These are phyloP conservation scores for Trypanosoma vivax DNA, from an alignment of 208 protist genomes.

Conservation along the genomic window DNA sequence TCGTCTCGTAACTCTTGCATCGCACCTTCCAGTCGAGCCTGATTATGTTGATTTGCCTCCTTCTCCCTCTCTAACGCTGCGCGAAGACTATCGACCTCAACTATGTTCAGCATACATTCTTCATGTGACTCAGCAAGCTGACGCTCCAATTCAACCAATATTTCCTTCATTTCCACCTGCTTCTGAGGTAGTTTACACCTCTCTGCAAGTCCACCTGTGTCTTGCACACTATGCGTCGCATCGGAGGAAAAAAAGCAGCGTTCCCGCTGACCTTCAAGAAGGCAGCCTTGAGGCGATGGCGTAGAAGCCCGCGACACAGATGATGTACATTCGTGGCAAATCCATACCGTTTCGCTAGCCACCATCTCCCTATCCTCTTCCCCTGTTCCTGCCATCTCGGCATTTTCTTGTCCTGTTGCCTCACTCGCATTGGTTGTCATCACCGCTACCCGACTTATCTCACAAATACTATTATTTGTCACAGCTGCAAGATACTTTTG, in stretches of 20 bases:
- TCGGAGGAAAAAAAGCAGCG: neutral
- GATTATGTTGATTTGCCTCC: slow-evolving; percentile 25
- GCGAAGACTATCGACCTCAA: slow-evolving; percentile 44
- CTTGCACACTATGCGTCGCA: neutral
- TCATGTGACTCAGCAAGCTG: slow-evolving; percentile 67
- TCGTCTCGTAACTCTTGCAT: slow-evolving; percentile 39
- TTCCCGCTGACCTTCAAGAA: no score
- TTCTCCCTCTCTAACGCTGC: slow-evolving; percentile 58
- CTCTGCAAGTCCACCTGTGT: neutral
- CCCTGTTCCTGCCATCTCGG: neutral
- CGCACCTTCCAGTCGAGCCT: slow-evolving; percentile 35
- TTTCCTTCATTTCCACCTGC: slow-evolving; percentile 47
- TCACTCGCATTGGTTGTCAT: slow-evolving; percentile 8
- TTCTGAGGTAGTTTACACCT: slow-evolving; percentile 15
- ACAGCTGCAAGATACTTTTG: no score
- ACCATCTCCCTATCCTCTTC: neutral
- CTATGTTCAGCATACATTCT: slow-evolving; percentile 36
- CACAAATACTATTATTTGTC: slow-evolving; percentile 1
- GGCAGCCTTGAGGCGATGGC: no score
- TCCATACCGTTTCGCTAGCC: no score
- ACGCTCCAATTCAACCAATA: slow-evolving; percentile 65
- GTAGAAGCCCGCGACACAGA: no score
- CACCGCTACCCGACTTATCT: slow-evolving; percentile 4
- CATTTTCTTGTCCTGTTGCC: slow-evolving; percentile 12
- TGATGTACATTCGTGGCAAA: no score